Base-by-base conservation (phyloP, 2,329 filamentous ascomycete species). In the Mariannaea sp. region DNA sequence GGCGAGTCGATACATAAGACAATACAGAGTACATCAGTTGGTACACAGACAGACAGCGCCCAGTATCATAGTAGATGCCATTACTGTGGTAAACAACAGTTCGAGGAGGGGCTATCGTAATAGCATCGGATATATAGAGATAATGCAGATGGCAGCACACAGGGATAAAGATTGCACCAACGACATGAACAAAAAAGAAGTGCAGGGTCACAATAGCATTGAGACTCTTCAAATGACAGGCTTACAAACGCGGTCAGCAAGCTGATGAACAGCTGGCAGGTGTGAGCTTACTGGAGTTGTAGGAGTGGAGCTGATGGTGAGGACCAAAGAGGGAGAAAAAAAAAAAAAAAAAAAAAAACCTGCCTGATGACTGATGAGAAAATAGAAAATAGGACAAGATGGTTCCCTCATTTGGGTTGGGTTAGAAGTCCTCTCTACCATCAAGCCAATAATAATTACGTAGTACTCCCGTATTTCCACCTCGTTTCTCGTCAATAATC, bases 401-500 rank as follows among this genome's bases (percentile, higher is more conserved):
- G 14, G 33, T 17, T 39, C 8, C 35, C 35, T 39, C 35, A 39
- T 39, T 39, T 5, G 35, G 35, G 24, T 39, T 39, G 35, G 35
- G 17, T 19, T 39, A 19, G 19, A 39, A 39, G 22, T 24, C 13
- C 7, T 12, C 29, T 30, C 9, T 30, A 4, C 29, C 8, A 6
- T 30, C 4, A n/a, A 30, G 13, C 29, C 8, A 12, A 12, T n/a
- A 30, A n/a, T n/a, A 30, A 16, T 19, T 38, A n/a, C 17, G 7
- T 19, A 3, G 33, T 7, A 13, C 14, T 19, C 8, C 8, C 12
- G 33, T 14, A 38, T 5, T 17, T 17, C 22, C 38, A 12, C 26
- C 38, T 24, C 33, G 27, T 17, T 22, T 38, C 29, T 30, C 33
- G 38, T 36, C 24, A 36, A n/a, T n/a, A n/a, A 49, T 39, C 46